Base-by-base conservation (phyloP, 305 asterid genomes). In the Withania somnifera region DNA sequence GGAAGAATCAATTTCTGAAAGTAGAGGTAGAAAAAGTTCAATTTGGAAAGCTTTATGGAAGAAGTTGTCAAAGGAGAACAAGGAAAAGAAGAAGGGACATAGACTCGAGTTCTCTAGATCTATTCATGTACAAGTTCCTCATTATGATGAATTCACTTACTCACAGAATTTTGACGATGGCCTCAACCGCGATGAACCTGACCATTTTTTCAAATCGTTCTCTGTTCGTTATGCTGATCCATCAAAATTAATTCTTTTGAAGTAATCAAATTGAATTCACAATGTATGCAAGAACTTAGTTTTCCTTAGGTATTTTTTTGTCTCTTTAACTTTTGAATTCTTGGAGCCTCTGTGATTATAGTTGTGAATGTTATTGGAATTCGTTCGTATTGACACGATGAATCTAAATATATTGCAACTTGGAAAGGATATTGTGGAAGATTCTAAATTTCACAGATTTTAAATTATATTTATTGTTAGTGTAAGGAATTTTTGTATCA, bases 141-240 rank as follows among this genome's bases (percentile, higher is more conserved):
- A 24, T 24, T 78, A 78, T 10, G 69, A 78, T 32, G 82, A 78
- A 45, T 36, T 19, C 3, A 78, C 53, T 6, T 78, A 78, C 6
- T 14, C 71, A 10, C 82, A 78, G 22, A 78, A 78, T 56, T 78
- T 78, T 19, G 71, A 78, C 11, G 42, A 78, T 60, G 82, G 71
- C 0, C 36, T 45, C 32, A 34, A 54, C 7, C 36, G 6, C 3
- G 71, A 78, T 4, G 82, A 78, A 42, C 40, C 56, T 56, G 82
- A 56, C 36, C 82, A 36, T 22, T 51, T 78, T 53, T 56, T 36
- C 13, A 78, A 45, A 56, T 78, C 82, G 19, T 78, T 78, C 69
- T 78, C 82, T 26, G 38, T 56, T 78, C 56, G 82, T 19, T 78
- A 10, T 54, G 82, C 71, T 78, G 69, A 78, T 78, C 56, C 67